phyloP scores from a whole-genome alignment of 352 stramenopile species.

The Globisporangium echinulatum region DNA sequence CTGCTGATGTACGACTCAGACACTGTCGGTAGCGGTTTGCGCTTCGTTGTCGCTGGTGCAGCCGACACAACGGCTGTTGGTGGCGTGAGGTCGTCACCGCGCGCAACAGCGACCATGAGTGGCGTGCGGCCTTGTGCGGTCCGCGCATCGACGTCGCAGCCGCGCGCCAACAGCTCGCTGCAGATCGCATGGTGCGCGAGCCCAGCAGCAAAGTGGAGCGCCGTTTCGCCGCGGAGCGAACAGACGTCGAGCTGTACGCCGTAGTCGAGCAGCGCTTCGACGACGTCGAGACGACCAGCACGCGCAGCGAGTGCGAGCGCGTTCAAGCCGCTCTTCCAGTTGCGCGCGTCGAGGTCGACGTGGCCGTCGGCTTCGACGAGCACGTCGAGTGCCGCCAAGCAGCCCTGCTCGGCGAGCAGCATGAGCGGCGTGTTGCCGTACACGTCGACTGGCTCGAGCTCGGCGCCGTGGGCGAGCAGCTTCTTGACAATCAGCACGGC shows the following conservation, averaged over 20 bases:
- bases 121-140: constrained; percentile 67
- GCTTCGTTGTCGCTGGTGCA: constrained; percentile 11
- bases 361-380: constrained; percentile 66
- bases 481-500: constrained; percentile 81
- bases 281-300: constrained; percentile 52
- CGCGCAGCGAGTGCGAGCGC: constrained; percentile 67
- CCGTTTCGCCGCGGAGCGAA: constrained; percentile 63
- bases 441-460: constrained; percentile 62
- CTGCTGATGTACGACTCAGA: no score
- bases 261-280: constrained; percentile 83
- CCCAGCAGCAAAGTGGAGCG: constrained; percentile 74
- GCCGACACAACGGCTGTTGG: no score
- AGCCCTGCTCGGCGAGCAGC: constrained; percentile 68
- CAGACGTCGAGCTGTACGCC: constrained; percentile 56
- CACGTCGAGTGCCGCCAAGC: constrained; percentile 61
- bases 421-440: constrained; percentile 82
- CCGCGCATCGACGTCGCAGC: constrained; percentile 58
- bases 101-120: constrained; percentile 66
- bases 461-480: constrained; percentile 61
- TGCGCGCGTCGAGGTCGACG: constrained; percentile 67
- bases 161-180: constrained; percentile 62
- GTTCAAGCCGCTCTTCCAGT: constrained; percentile 78
- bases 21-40: constrained; percentile 5
- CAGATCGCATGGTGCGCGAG: constrained; percentile 57
- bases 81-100: constrained; percentile 24